Evolutionary conservation across 768 basidiomycete genomes (phyloP).

Genomic region (Leccinum disarticulatum): DNA sequence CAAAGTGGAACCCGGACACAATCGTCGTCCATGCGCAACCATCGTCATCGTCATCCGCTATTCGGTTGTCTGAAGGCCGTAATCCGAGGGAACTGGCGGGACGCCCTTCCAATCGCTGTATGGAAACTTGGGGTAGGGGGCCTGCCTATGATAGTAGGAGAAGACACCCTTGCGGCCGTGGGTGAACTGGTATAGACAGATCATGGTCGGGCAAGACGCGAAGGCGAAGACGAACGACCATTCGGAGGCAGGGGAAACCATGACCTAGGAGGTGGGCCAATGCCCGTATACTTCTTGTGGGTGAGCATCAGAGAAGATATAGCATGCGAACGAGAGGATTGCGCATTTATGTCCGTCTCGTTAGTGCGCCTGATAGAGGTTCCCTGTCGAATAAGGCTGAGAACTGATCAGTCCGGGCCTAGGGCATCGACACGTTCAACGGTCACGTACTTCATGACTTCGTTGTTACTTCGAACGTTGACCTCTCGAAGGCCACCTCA

Average conservation of each 20-base stretch:
- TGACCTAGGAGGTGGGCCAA: conserved; percentile 66
- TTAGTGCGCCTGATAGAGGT: conserved; percentile 91
- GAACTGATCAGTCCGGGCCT: conserved; percentile 24
- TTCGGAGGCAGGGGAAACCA: conserved; percentile 73
- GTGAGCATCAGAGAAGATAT: conserved; percentile 96
- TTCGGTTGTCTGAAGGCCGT: conserved; percentile 50
- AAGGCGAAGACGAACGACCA: conserved; percentile 60
- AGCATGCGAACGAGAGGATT: conserved; percentile 96
- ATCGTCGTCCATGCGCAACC: conserved; percentile 85
- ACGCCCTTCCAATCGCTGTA: conserved; percentile 54
- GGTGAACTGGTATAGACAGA: conserved; percentile 58
- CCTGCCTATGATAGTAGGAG: conserved; percentile 69
- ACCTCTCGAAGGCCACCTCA: conserved; percentile 96
- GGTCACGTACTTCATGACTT: conserved; percentile 86
- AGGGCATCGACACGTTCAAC: conserved; percentile 4
- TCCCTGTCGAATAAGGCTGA: conserved; percentile 83
- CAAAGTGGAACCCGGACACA: conserved; percentile 96
- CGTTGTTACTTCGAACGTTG: conserved; percentile 71
- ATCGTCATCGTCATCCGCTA: conserved; percentile 52
- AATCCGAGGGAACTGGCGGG: conserved; percentile 78
- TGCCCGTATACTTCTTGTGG: conserved; percentile 83
- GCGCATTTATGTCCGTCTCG: conserved; percentile 98
- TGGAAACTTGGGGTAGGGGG: conserved; percentile 66
- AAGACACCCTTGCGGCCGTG: conserved; percentile 48
- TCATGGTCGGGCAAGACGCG: conserved; percentile 79